phyloP scores from a whole-genome alignment of 2,329 filamentous ascomycete genomes.

The Metarhizium rileyi region DNA sequence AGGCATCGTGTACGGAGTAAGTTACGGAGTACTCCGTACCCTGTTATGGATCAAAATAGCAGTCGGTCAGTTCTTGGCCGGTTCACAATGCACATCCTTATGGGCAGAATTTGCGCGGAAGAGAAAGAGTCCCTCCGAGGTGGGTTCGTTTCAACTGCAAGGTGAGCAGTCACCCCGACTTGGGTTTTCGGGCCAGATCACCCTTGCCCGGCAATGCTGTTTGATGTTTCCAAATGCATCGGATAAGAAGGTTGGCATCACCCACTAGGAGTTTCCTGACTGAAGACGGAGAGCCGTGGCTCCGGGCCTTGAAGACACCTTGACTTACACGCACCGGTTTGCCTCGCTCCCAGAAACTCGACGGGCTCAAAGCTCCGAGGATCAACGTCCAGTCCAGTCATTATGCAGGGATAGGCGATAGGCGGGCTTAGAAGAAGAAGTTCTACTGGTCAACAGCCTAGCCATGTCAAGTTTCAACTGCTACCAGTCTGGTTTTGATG shows the following conservation, averaged over 20 bases:
- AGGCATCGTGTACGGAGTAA: not conserved
- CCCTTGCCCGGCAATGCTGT: not conserved
- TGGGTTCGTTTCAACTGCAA: not conserved
- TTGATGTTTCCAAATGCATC: not conserved
- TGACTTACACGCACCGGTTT: not conserved
- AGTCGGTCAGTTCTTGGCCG: not conserved
- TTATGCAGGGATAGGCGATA: not conserved
- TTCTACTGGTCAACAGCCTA: too few species aligned
- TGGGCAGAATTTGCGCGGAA: not conserved
- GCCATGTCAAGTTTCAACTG: too few species aligned
- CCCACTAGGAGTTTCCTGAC: not conserved
- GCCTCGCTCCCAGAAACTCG: not conserved
- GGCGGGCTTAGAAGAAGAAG: too few species aligned
- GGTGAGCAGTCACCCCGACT: too few species aligned
- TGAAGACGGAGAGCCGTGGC: not conserved
- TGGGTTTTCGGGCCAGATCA: too few species aligned
- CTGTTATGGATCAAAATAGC: not conserved
- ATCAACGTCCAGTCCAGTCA: not conserved
- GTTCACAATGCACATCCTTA: too few species aligned
- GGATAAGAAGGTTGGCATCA: not conserved
- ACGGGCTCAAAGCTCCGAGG: not conserved
- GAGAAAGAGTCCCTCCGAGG: not conserved
- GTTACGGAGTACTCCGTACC: too few species aligned
- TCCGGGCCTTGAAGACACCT: not conserved
- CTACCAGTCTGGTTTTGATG: too few species aligned